A percentile compares a stretch with the other conserved stretches of the same genome.
phyloP scores from a whole-genome alignment of 768 basidiomycete genomes.

The Leucosporidium yakuticum region DNA sequence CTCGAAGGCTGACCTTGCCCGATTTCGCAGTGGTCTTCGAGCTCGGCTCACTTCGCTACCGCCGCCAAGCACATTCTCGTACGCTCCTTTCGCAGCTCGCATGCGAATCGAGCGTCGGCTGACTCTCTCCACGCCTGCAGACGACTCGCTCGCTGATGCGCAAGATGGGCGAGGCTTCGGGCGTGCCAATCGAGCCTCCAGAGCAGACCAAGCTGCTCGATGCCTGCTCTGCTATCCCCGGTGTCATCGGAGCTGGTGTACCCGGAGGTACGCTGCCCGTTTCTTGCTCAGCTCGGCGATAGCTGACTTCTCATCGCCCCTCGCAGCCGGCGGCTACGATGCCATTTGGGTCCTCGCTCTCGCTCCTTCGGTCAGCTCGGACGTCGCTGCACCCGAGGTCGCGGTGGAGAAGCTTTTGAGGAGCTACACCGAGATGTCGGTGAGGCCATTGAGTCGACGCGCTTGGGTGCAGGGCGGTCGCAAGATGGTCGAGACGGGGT shows the following conservation, averaged over 20 bases:
- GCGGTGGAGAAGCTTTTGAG: slow-evolving; percentile 43
- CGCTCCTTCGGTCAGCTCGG: slow-evolving; percentile 49
- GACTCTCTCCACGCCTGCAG: slow-evolving; percentile 45
- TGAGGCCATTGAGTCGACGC: slow-evolving; percentile 42
- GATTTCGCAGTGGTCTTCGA: no score
- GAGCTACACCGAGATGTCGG: slow-evolving; percentile 45
- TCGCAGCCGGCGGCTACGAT: slow-evolving; percentile 87
- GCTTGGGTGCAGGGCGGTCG: slow-evolving; percentile 41
- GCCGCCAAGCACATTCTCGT: slow-evolving; percentile 12
- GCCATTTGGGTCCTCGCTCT: slow-evolving; percentile 89
- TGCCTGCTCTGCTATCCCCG: slow-evolving; percentile 65
- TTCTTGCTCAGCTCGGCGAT: neutral
- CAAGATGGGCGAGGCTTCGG: slow-evolving; percentile 67
- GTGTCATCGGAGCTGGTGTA: slow-evolving; percentile 89
- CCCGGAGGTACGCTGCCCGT: slow-evolving; percentile 70
- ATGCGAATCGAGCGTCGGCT: slow-evolving; percentile 4
- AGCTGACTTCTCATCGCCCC: neutral
- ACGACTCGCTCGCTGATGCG: slow-evolving; percentile 72
- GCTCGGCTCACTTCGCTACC: neutral
- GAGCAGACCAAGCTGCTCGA: slow-evolving; percentile 81
- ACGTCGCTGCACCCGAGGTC: slow-evolving; percentile 47
- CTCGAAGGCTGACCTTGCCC: no score
- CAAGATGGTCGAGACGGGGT: slow-evolving; percentile 21
- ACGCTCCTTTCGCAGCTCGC: neutral
- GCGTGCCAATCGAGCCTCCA: slow-evolving; percentile 81